phyloP scores from a whole-genome alignment of 768 basidiomycete species.

The Dioszegia crocea region DNA sequence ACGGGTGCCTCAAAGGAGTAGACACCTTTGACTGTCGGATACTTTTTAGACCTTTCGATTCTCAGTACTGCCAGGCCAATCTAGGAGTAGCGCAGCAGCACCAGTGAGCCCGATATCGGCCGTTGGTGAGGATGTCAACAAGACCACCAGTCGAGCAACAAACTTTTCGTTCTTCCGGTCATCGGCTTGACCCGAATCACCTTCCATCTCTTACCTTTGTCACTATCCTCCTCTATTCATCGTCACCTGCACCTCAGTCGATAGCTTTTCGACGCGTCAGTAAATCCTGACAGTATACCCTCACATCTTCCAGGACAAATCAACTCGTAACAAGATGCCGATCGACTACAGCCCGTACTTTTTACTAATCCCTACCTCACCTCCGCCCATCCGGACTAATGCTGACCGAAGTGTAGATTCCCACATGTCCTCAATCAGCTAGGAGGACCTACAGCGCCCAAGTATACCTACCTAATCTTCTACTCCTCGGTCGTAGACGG shows the following conservation, averaged over 20 bases:
- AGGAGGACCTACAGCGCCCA: conserved; percentile 38
- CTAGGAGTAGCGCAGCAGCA: no score
- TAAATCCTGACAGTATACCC: not conserved
- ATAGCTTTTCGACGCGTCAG: no score
- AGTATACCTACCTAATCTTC: conserved; percentile 45
- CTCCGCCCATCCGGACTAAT: no score
- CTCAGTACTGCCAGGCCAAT: no score
- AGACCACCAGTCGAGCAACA: not conserved
- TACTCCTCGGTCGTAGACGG: conserved; percentile 45
- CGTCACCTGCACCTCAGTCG: no score
- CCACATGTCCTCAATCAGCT: conserved; percentile 45
- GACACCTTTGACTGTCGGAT: no score
- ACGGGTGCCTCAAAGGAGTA: no score
- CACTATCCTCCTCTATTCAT: no score
- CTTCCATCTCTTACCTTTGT: no score
- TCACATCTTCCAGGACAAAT: not conserved
- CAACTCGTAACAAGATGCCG: not conserved
- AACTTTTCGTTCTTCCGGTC: not conserved
- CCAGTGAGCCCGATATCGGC: no score
- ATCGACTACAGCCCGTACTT: conserved; percentile 6
- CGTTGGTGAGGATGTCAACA: not conserved
- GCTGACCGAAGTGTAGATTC: conserved; percentile 24
- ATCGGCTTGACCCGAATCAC: no score
- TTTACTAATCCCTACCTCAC: not conserved
- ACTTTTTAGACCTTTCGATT: no score